Evolutionary conservation across 73 alveolate species (phyloP), one percentile per base, ranked within the genome.

Genomic region (Tetrahymena malaccensis): DNA sequence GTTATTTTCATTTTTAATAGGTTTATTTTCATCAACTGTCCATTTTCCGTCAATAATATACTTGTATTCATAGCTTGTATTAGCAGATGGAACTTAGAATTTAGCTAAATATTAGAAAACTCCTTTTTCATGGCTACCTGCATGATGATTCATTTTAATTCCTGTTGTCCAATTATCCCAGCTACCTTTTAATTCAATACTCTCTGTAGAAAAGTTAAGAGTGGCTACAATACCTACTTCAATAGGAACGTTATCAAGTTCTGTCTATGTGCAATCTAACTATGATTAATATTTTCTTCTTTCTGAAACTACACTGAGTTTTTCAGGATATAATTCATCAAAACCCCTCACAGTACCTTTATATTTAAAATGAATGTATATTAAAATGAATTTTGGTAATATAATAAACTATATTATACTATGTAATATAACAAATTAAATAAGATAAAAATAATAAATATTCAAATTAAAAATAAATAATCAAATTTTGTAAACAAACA

Each of bases 301-400:
- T 89, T 99, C 99, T 44, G 95, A 96, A 6, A 98, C 99, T 11
- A 98, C 99, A 93, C 98, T 95, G 16, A 98, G 97, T 58, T 98
- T 98, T 84, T 96, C 85, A 19, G 99, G 99, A 19, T 98, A 94
- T 56, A 98, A 89, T 70, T 96, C 96, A 94, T 99, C 99, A 96
- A 96, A 98, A 22, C 99, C 99, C 95, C 99, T 94, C 15, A 99
- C 98, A 50, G 99, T 94, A 1, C 99, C 99, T 96, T 19, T 70
- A 27, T 22, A 70, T 27, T 70, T 22, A 9, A 70, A 70, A n/a
- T 3, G 43, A 37, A 40, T 4, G 6, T 40, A 40, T 4, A 0
- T 40, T 40, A 40, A 40, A 40, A 40, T 7, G 44, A 40, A 40
- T 37, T 4, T 37, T 4, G 7, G 43, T 37, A 37, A 37, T 37